A percentile compares a stretch with the other conserved stretches of the same genome.
Conservation (phyloP, 371 early-diverging fungal species). For the Ecytonucleospora hepatopenaei region DNA sequence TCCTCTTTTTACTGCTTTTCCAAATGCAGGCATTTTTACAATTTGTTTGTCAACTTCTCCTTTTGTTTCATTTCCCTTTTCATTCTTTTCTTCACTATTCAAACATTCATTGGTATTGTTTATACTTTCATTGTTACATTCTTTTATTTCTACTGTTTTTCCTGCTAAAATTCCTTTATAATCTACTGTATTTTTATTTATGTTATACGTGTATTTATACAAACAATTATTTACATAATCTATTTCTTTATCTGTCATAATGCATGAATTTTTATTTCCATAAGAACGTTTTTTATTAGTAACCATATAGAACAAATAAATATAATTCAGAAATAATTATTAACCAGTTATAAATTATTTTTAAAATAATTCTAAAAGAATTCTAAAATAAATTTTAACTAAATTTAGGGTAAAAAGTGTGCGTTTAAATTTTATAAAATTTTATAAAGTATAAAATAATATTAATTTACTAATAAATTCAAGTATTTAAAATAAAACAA, state of each 20-base stretch:
- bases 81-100: not conserved
- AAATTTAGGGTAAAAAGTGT: too few species aligned
- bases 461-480: too few species aligned
- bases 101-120: not conserved
- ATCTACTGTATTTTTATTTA: not conserved
- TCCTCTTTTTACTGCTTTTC: slow-evolving; percentile 17
- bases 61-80: not conserved
- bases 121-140: not conserved
- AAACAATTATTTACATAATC: not conserved
- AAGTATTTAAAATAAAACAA: too few species aligned
- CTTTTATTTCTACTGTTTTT: not conserved
- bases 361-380: too few species aligned
- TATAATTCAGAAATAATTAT: too few species aligned
- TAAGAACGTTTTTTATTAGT: slow-evolving; percentile 19
- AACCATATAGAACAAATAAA: too few species aligned
- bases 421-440: too few species aligned
- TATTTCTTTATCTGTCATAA: not conserved
- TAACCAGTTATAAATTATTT: too few species aligned
- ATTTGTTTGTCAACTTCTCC: slow-evolving; percentile 1
- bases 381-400: too few species aligned
- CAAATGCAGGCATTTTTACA: too few species aligned
- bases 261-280: too few species aligned
- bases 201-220: not conserved
- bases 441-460: too few species aligned
- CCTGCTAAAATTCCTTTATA: not conserved